A percentile compares a stretch with the other conserved stretches of the same genome.
Evolutionary conservation across 1,284 basidiomycete genomes (phyloP).

Genomic region (Laetiporus sulphureus): DNA sequence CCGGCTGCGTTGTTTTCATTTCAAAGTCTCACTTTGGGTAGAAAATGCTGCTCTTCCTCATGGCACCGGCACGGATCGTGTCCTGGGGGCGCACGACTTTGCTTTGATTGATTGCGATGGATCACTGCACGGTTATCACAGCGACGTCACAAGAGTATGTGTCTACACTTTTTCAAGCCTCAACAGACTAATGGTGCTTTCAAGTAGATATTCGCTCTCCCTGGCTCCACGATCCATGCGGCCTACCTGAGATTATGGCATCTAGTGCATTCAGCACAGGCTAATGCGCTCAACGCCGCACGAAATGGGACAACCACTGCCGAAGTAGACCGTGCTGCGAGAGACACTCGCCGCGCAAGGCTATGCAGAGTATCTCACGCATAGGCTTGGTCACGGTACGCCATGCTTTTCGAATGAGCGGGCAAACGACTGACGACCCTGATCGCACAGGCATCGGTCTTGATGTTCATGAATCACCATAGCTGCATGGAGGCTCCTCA

Average conservation of each 20-base stretch:
- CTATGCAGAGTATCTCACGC: constrained; percentile 66
- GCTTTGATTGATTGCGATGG: constrained; percentile 77
- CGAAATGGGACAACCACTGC: constrained; percentile 43
- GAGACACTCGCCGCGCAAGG: constrained; percentile 43
- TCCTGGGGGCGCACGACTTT: constrained; percentile 52
- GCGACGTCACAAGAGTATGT: constrained; percentile 75
- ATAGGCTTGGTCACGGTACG: constrained; percentile 73
- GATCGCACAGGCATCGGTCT: constrained; percentile 79
- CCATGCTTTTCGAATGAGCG: too few species aligned
- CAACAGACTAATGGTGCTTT: too few species aligned
- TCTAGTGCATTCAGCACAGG: constrained; percentile 61
- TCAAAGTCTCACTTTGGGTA: constrained; percentile 22
- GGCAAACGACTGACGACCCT: too few species aligned
- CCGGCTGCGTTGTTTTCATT: not conserved
- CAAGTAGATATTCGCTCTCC: constrained; percentile 67
- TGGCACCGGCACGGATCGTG: constrained; percentile 66
- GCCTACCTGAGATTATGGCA: constrained; percentile 62
- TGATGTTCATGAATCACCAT: constrained; percentile 78
- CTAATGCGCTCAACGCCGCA: constrained; percentile 44
- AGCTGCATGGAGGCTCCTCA: constrained; percentile 63
- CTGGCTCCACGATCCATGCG: constrained; percentile 45
- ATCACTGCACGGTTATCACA: constrained; percentile 64
- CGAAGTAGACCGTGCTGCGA: constrained; percentile 64
- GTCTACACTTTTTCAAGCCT: too few species aligned
- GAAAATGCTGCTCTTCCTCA: constrained; percentile 85